Evolutionary conservation across 805 yeast genomes (phyloP), one percentile per base, ranked within the genome.

Genomic region (Pichia ethanolica): DNA sequence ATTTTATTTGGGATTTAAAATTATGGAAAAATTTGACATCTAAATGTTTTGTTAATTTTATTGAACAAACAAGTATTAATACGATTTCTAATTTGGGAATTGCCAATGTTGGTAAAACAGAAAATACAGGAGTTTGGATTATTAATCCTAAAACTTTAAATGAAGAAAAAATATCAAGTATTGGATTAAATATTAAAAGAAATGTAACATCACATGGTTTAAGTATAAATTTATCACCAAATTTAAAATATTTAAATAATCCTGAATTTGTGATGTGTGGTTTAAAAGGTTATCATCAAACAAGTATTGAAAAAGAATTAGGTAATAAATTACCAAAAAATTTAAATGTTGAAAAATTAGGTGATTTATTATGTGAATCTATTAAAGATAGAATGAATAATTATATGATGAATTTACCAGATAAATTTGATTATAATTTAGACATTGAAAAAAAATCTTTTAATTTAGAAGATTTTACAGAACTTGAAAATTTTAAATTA

Each of bases 101-200:
- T 11, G 55, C 65, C 1, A 32, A 39, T 11, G 78, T 79, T 11
- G 70, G 66, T 52, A 70, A 75, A 14, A 85, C 87, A 0, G 78
- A 73, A 14, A 78, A 89, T 56, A 91, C 96, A 0, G 98, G 98
- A 0, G 96, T 91, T 3, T 91, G 97, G 97, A 71, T 83, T 36
- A 9, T 20, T 6, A 36, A 51, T 25, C 32, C 34, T 7, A 30
- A 27, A 14, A 42, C 44, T 7, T 67, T 69, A 12, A 10, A 8
- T 7, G 45, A 32, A 1, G 59, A 67, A 33, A 90, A 93, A 64
- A 83, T 93, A 34, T 90, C 96, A 1, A 86, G 97, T 27, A 78
- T 95, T 5, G 99, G 99, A 0, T 81, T 91, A 46, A 89, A 89
- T 59, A 82, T 91, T 7, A 83, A 89, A 53, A 70, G 97, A 50